Conservation (phyloP, 2,329 filamentous ascomycete genomes). For the Scortechinia acanthostroma region DNA sequence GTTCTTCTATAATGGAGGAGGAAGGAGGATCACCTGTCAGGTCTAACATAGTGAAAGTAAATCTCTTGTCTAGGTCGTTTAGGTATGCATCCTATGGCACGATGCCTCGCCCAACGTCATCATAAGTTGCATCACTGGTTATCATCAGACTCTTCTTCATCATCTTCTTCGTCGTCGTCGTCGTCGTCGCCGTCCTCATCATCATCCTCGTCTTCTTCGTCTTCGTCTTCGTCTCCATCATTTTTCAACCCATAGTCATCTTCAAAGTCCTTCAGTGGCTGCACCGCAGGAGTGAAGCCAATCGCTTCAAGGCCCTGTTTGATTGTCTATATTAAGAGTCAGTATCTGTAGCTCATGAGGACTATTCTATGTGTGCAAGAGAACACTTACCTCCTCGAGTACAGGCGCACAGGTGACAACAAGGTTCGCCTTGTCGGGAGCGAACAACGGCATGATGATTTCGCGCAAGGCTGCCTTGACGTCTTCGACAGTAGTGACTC, state of each 20-base stretch:
- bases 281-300: conserved; percentile 74
- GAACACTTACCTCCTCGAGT: conserved; percentile 69
- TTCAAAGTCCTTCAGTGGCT: conserved; percentile 72
- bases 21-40: no score
- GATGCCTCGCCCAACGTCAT: no score
- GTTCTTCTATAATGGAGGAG: no score
- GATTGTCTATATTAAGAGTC: conserved; percentile 47
- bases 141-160: no score
- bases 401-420: conserved; percentile 81
- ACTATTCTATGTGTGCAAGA: conserved; percentile 9
- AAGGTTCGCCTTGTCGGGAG: conserved; percentile 73
- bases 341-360: no score
- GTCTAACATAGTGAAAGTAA: no score
- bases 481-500: conserved; percentile 69
- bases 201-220: conserved; percentile 51
- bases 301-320: conserved; percentile 66
- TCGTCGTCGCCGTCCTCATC: conserved; percentile 36
- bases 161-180: conserved; percentile 36
- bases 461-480: conserved; percentile 69
- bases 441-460: conserved; percentile 74
- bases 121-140: no score
- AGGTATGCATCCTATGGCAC: no score
- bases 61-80: no score
- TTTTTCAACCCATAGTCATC: conserved; percentile 80
- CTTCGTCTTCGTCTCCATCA: conserved; percentile 49